Evolutionary conservation across 345 rosid genomes (phyloP).

Genomic region (Zanthoxylum bungeanum): DNA sequence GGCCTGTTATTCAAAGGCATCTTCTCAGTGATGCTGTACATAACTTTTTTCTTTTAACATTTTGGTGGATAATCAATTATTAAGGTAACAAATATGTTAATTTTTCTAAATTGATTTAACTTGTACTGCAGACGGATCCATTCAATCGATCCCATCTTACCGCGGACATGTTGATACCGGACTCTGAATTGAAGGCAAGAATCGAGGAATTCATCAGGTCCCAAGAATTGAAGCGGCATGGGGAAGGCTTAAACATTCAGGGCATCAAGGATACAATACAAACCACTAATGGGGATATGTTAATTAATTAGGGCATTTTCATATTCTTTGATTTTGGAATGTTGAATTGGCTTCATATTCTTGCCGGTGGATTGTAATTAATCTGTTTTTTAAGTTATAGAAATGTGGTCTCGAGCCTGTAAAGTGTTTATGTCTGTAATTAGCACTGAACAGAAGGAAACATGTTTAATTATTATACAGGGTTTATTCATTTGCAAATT

Average conservation of each 20-base stretch:
- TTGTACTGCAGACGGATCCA: conserved; percentile 78
- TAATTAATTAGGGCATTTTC: conserved; percentile 55
- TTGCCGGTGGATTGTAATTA: background rate
- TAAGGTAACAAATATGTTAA: background rate
- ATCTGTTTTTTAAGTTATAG: background rate
- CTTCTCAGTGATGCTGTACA: conserved; percentile 85
- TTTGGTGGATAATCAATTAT: background rate
- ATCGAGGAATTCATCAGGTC: conserved; percentile 77
- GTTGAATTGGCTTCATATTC: background rate
- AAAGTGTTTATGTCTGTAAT: background rate
- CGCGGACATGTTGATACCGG: conserved; percentile 79
- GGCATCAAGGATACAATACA: conserved; percentile 64
- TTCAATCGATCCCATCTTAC: conserved; percentile 94
- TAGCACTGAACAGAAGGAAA: background rate
- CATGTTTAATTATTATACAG: background rate
- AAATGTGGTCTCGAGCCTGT: background rate
- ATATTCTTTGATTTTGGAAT: background rate
- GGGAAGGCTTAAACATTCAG: conserved; percentile 48
- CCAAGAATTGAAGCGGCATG: conserved; percentile 54
- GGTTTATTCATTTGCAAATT: background rate
- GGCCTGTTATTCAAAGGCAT: conserved; percentile 96
- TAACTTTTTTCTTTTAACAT: background rate
- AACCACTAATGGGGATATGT: conserved; percentile 68
- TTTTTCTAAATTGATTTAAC: conserved; percentile 12
- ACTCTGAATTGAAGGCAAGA: conserved; percentile 69